Evolutionary conservation across 1,139 yeast species (phyloP), one percentile per base, ranked within the genome.

Genomic region (Ashbya aceris): DNA sequence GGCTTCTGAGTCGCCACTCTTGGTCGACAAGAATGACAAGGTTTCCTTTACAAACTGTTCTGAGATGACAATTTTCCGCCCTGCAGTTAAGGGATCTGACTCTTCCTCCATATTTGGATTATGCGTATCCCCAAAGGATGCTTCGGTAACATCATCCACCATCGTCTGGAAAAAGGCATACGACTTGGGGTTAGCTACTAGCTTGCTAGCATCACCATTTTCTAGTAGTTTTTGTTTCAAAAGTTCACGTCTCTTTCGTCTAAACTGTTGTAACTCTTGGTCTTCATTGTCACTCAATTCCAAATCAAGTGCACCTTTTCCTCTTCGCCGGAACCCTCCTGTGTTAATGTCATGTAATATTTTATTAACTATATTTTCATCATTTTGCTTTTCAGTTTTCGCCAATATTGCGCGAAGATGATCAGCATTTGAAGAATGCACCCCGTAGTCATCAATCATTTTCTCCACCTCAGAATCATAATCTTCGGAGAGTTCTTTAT

Each of bases 261-360:
- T 61, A 38, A 66, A 66, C 36, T 62, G 61, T 42, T 61, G 63
- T 40, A 80, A 68, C 40, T 76, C 79, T 50, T 76, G 83, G 40
- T 73, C 80, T 34, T 74, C 81, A 37, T 74, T 81, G 43, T 66
- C 71, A 57, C 80, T 85, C 37, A 83, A 70, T 46, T 83, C 89
- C 36, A 83, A 65, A 46, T 79, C 85, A 38, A 76, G 69, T 2
- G 74, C 76, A 40, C 73, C 69, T 13, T 71, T 72, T 12, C 74
- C 72, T 46, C 85, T 72, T 52, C 78, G 83, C 32, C 86, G 71
- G 59, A 86, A 76, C 30, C 80, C 81, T 50, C 95, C 96, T 45
- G 82, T 82, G 51, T 83, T 81, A 42, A 89, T 74, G 62, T 89
- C 97, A 46, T 80, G 83, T 50, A 83, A 72, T 42, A 89, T 75